A percentile compares a stretch with the other conserved stretches of the same genome.
phyloP scores from a whole-genome alignment of 2,329 filamentous ascomycete species.

The Penicillium sp. region DNA sequence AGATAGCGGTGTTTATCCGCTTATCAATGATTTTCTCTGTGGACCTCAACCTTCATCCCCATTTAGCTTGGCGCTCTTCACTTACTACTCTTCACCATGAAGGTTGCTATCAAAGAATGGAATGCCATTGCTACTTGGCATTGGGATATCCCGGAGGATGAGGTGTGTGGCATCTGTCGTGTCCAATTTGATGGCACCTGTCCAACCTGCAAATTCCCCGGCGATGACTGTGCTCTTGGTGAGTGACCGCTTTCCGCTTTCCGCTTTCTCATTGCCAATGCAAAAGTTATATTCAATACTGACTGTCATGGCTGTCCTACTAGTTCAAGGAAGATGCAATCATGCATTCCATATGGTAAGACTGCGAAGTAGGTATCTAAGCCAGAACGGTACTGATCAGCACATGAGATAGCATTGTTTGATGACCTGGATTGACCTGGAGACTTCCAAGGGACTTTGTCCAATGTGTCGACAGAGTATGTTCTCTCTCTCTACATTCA shows the following conservation, averaged over 20 bases:
- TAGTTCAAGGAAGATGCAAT: constrained; percentile 93
- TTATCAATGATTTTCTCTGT: constrained; percentile 14
- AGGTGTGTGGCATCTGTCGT: constrained; percentile 97
- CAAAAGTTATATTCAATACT: constrained; percentile 6
- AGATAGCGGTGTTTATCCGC: constrained; percentile 3
- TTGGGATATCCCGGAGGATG: constrained; percentile 96
- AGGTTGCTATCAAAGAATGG: constrained; percentile 92
- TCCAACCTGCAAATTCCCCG: constrained; percentile 95
- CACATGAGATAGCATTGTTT: constrained; percentile 74
- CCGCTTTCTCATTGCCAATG: neutral
- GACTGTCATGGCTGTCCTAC: constrained; percentile 38
- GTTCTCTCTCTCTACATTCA: constrained; percentile 22
- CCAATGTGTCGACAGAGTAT: constrained; percentile 96
- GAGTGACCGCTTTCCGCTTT: constrained; percentile 47
- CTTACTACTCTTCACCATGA: constrained; percentile 61
- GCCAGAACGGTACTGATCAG: constrained; percentile 7
- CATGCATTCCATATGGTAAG: constrained; percentile 96
- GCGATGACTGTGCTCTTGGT: constrained; percentile 92
- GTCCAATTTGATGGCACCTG: constrained; percentile 97
- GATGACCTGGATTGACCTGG: constrained; percentile 82
- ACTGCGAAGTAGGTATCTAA: constrained; percentile 12
- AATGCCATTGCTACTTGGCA: constrained; percentile 93
- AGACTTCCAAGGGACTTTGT: constrained; percentile 87
- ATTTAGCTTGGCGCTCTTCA: neutral
- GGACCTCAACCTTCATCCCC: constrained; percentile 6